These are phyloP conservation scores for Golubevia sp. DNA, from an alignment of 1,284 basidiomycete genomes.

Conservation along the genomic window DNA sequence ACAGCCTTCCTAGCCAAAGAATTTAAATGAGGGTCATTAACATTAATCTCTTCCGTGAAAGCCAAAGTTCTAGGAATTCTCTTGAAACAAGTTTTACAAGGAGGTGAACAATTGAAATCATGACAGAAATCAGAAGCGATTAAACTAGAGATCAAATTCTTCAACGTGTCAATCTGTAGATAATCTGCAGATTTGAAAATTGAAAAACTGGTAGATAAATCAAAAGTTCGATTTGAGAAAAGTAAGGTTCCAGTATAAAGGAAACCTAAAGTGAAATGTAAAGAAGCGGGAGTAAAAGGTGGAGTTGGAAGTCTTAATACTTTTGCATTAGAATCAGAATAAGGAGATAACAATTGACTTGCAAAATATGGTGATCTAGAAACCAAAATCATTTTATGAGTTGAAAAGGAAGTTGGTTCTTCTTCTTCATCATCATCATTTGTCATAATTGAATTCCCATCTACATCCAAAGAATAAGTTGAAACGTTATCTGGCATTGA, in stretches of 20 bases:
- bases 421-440: slow-evolving; percentile 27
- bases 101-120: slow-evolving; percentile 39
- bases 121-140: slow-evolving; percentile 52
- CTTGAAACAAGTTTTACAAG: slow-evolving; percentile 44
- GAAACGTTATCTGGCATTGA: slow-evolving; percentile 38
- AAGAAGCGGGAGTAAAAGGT: slow-evolving; percentile 89
- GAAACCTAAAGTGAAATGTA: slow-evolving; percentile 92
- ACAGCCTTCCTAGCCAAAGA: slow-evolving; percentile 25
- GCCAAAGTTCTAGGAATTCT: slow-evolving; percentile 40
- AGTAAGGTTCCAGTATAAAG: slow-evolving; percentile 91
- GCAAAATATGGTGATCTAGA: slow-evolving; percentile 87
- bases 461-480: slow-evolving; percentile 24
- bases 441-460: slow-evolving; percentile 18
- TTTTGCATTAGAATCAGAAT: slow-evolving; percentile 52
- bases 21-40: slow-evolving; percentile 27
- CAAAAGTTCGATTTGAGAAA: slow-evolving; percentile 89
- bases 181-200: slow-evolving; percentile 84
- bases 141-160: slow-evolving; percentile 25
- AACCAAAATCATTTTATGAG: slow-evolving; percentile 88
- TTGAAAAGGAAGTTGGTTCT: slow-evolving; percentile 69
- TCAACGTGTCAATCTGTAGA: slow-evolving; percentile 69
- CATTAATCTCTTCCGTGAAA: slow-evolving; percentile 36
- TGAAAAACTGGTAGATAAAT: slow-evolving; percentile 86
- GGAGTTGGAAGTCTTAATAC: slow-evolving; percentile 64
- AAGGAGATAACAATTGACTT: slow-evolving; percentile 73